phyloP scores from a whole-genome alignment of 108 stramenopile genomes.

The Aurantiochytrium sp. region DNA sequence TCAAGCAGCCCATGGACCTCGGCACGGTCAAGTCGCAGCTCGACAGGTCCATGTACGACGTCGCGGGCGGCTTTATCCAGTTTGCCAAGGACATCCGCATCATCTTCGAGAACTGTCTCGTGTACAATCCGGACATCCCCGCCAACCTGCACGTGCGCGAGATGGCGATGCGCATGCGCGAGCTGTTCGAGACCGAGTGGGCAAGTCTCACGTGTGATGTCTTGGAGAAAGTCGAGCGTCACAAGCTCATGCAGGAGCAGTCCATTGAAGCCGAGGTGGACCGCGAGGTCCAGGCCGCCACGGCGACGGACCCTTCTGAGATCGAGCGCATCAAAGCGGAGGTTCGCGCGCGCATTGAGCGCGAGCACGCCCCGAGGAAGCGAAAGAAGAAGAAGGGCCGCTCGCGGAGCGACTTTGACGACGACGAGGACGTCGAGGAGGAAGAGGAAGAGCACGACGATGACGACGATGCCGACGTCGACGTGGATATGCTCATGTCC shows the following conservation, averaged over 20 bases:
- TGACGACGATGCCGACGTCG: neutral
- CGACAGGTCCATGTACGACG: neutral
- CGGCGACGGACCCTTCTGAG: neutral
- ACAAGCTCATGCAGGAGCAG: neutral
- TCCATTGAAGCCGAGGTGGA: neutral
- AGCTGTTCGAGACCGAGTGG: conserved; percentile 1
- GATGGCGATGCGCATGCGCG: neutral
- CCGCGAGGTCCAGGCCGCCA: neutral
- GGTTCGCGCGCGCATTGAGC: neutral
- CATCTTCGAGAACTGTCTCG: conserved; percentile 19
- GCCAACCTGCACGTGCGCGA: neutral
- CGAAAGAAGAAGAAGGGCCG: neutral
- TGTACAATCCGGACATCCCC: neutral
- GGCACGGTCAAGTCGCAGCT: neutral
- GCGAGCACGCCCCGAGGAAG: neutral
- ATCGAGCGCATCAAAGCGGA: neutral
- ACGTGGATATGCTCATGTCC: neutral
- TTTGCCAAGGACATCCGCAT: neutral
- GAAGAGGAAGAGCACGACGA: neutral
- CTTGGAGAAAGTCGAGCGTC: neutral
- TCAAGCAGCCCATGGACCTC: conserved; percentile 19
- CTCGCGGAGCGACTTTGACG: neutral
- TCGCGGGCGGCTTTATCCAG: neutral
- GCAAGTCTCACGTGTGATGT: neutral
- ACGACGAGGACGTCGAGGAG: neutral